Evolutionary conservation across 2,329 filamentous ascomycete genomes (phyloP).

Genomic region (Aspergillus quadricinctus): DNA sequence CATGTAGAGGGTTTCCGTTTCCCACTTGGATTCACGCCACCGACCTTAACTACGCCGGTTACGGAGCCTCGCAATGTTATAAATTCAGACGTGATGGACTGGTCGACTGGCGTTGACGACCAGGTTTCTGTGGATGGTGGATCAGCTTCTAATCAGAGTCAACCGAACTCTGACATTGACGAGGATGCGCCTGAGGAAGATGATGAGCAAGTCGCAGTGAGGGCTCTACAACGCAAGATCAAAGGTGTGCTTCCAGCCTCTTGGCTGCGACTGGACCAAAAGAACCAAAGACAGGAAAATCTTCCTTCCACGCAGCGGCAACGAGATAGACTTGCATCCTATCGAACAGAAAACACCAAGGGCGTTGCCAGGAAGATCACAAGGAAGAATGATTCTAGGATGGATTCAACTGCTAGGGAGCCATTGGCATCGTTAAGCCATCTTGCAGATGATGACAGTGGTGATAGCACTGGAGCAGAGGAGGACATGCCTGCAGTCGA

Average conservation of each 20-base stretch:
- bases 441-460: constrained; percentile 28
- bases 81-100: constrained; percentile 12
- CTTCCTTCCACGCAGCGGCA: constrained; percentile 13
- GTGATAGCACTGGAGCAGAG: constrained; percentile 4
- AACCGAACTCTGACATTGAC: constrained; percentile 12
- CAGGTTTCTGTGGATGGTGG: constrained; percentile 14
- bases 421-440: constrained; percentile 14
- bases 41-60: constrained; percentile 21
- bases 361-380: constrained; percentile 32
- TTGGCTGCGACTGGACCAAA: constrained; percentile 41
- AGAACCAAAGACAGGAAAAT: constrained; percentile 25
- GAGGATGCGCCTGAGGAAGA: constrained; percentile 7
- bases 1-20: constrained; percentile 31
- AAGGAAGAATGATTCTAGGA: constrained; percentile 19
- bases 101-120: constrained; percentile 9
- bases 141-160: constrained; percentile 16
- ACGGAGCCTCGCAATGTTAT: constrained; percentile 19
- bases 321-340: constrained; percentile 14
- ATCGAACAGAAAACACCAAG: constrained; percentile 25
- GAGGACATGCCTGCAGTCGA: background rate
- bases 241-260: constrained; percentile 49
- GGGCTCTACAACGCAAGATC: constrained; percentile 37
- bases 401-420: constrained; percentile 8
- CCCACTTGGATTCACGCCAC: constrained; percentile 32
- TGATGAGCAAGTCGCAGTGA: constrained; percentile 25